Conservation (phyloP, 768 basidiomycete genomes). For the Lanmaoa pseudosensibilis region DNA sequence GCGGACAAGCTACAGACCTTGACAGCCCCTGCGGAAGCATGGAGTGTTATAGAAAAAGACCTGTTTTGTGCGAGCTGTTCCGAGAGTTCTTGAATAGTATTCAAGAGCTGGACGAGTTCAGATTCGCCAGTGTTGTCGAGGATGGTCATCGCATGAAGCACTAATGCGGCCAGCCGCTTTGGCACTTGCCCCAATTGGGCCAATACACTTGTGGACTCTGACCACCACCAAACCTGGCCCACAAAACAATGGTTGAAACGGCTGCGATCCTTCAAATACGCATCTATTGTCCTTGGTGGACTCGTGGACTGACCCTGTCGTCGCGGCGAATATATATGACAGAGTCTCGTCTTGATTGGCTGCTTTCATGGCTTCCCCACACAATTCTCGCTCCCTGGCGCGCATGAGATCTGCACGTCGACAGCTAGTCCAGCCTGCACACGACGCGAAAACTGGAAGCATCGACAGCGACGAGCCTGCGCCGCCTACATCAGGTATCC, state of each 20-base stretch:
- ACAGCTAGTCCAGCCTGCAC: neutral
- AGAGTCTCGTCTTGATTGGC: no score
- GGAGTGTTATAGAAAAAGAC: slow-evolving; percentile 65
- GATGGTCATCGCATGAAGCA: slow-evolving; percentile 46
- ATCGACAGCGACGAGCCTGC: slow-evolving; percentile 27
- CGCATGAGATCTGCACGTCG: neutral
- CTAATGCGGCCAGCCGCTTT: neutral
- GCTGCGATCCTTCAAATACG: neutral
- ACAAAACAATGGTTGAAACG: neutral
- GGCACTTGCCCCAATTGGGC: neutral
- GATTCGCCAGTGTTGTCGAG: slow-evolving; percentile 53
- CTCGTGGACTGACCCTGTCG: neutral
- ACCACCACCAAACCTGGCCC: neutral
- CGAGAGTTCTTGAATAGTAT: slow-evolving; percentile 73
- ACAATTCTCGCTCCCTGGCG: slow-evolving; percentile 15
- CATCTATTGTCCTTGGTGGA: slow-evolving; percentile 23
- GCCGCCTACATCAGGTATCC: slow-evolving; percentile 21
- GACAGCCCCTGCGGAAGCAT: slow-evolving; percentile 69
- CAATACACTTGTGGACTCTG: neutral
- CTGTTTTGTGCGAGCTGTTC: slow-evolving; percentile 84
- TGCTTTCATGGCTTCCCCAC: slow-evolving; percentile 8
- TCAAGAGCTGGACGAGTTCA: slow-evolving; percentile 63
- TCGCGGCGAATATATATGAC: slow-evolving; percentile 4
- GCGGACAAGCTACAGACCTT: slow-evolving; percentile 59
- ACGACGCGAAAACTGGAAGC: slow-evolving; percentile 22